Conservation (phyloP, 1,284 basidiomycete species). For the Pterula multifida region DNA sequence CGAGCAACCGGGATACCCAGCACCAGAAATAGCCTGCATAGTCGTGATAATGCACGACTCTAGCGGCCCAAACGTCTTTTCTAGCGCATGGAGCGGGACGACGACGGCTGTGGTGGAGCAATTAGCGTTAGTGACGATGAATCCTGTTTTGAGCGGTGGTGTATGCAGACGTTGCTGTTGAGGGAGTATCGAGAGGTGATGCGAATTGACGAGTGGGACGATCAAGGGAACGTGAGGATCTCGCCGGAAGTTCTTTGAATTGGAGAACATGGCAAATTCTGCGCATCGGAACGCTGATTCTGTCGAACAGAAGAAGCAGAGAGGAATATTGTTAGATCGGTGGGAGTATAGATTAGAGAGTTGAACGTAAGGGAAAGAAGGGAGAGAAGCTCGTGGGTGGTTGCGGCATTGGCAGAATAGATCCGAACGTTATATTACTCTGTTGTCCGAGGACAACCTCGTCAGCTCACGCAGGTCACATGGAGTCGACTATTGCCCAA, state of each 20-base stretch:
- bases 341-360: conserved; percentile 7
- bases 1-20: conserved; percentile 91
- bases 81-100: conserved; percentile 86
- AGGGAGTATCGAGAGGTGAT: conserved; percentile 76
- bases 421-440: no score
- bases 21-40: conserved; percentile 96
- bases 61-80: conserved; percentile 87
- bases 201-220: conserved; percentile 92
- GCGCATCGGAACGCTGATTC: conserved; percentile 83
- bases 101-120: conserved; percentile 95
- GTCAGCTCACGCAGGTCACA: no score
- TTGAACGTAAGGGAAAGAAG: conserved; percentile 2
- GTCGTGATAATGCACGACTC: conserved; percentile 89
- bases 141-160: conserved; percentile 66
- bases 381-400: no score
- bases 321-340: no score
- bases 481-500: no score
- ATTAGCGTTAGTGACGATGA: conserved; percentile 98
- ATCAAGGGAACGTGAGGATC: conserved; percentile 94
- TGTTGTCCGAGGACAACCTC: no score
- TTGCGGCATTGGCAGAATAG: no score
- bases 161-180: conserved; percentile 68
- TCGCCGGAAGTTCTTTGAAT: conserved; percentile 93
- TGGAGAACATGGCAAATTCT: conserved; percentile 91
- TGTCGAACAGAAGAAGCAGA: conserved; percentile 19